Percentiles rank a stretch among this genome's conserved stretches.
Conservation (phyloP, 352 stramenopile species). For the Globisporangium cederbergense region DNA sequence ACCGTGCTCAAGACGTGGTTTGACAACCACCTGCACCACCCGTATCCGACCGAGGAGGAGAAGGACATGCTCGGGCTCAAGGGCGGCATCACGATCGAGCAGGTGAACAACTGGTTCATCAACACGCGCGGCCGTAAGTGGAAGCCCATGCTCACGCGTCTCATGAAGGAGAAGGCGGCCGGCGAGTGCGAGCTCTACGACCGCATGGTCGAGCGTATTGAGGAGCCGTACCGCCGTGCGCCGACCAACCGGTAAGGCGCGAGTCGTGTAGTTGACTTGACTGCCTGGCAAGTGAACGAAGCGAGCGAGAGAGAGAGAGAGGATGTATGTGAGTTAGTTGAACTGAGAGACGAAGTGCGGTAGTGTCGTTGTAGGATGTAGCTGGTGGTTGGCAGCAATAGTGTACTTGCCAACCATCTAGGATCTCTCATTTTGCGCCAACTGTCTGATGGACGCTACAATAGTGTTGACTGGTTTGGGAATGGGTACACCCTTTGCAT, state of each 20-base stretch:
- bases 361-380: constrained; percentile 2
- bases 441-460: neutral
- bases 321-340: neutral
- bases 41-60: constrained; percentile 83
- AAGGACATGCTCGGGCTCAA: constrained; percentile 64
- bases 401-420: neutral
- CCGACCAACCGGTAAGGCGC: constrained; percentile 17
- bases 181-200: constrained; percentile 64
- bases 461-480: no score
- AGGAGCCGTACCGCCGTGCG: constrained; percentile 63
- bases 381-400: constrained; percentile 1
- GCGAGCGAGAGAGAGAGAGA: neutral
- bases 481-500: neutral
- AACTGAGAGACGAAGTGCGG: neutral
- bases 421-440: neutral
- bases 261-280: neutral
- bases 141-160: constrained; percentile 76
- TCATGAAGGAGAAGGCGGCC: constrained; percentile 66
- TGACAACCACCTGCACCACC: constrained; percentile 79
- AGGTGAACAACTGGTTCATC: constrained; percentile 90
- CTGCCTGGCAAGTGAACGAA: neutral
- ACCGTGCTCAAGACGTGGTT: constrained; percentile 78
- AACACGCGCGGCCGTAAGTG: constrained; percentile 84
- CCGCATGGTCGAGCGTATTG: constrained; percentile 76
- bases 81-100: constrained; percentile 78